Evolutionary conservation across 331 rosid species (phyloP), one percentile per base, ranked within the genome.

Genomic region (Pyrus hybrid): DNA sequence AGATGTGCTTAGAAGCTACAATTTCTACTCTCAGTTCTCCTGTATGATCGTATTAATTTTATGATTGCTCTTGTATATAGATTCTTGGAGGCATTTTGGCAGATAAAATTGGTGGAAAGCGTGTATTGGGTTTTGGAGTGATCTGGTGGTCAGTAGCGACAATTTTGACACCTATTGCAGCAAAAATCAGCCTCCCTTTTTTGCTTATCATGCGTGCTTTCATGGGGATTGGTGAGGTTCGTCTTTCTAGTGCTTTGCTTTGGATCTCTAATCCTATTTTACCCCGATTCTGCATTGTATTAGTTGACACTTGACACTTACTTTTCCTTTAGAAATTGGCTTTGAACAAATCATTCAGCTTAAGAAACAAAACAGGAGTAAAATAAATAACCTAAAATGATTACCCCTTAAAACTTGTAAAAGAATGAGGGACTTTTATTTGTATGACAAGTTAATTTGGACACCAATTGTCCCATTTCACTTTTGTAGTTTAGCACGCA

Each of bases 21-120:
- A 51, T 18, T 70, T 81, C 18, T 58, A 33, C 63, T 75, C 26
- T 7, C 70, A 41, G 30, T 79, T 77, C 75, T 75, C 67, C 28
- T 75, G 62, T 74, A 47, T 83, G 71, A 80, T 72, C 28, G 14
- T 43, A 20, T 11, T 70, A 7, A 61, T 58, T 32, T 67, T 81
- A 13, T 29, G 25, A 70, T 68, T 79, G 66, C 14, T 72, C 47
- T 74, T 79, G 49, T 61, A 75, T 56, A 67, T 71, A 91, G 98
- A 91, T 93, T 67, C 77, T 88, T 84, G 98, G 97, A 75, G 98
- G 98, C 79, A 93, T 93, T 74, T 93, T 96, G 98, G 98, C 98
- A 63, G 98, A 93, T 88, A 91, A 88, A 87, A 68, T 93, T 87
- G 97, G 98, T 57, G 98, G 96, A 78, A 93, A 93, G 90, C 53